Percentiles rank a stretch among this genome's conserved stretches.
These are phyloP conservation scores for Cystobasidium pallidum DNA, from an alignment of 1,284 basidiomycete species.

Conservation along the genomic window DNA sequence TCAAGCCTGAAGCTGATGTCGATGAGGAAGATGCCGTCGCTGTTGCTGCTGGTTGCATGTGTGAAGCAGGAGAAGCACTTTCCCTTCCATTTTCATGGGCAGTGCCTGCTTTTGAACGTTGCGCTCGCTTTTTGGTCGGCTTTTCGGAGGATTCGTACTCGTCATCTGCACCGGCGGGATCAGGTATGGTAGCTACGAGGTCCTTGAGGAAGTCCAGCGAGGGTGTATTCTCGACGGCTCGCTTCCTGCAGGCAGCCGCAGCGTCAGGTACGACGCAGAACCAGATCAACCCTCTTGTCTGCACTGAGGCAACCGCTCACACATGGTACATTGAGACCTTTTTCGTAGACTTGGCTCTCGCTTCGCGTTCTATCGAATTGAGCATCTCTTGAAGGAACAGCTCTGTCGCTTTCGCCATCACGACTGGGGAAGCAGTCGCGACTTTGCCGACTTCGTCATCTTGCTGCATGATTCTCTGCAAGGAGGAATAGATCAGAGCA, in stretches of 20 bases:
- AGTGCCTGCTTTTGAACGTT: constrained; percentile 55
- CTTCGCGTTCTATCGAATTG: constrained; percentile 80
- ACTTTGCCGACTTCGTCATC: constrained; percentile 99
- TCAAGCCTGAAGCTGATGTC: constrained; percentile 20
- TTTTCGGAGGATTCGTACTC: constrained; percentile 61
- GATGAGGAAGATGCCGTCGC: neutral
- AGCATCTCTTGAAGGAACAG: constrained; percentile 88
- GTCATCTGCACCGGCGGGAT: constrained; percentile 65
- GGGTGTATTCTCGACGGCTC: constrained; percentile 83
- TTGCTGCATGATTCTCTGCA: constrained; percentile 79
- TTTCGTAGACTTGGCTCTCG: constrained; percentile 76
- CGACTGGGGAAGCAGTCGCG: constrained; percentile 92
- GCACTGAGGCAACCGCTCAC: constrained; percentile 62
- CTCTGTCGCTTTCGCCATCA: constrained; percentile 93
- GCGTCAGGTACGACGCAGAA: neutral
- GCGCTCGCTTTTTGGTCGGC: constrained; percentile 58
- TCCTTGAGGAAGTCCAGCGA: constrained; percentile 96
- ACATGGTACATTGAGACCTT: constrained; percentile 93
- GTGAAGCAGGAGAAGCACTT: constrained; percentile 46
- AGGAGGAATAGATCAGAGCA: no score
- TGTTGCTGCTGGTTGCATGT: neutral
- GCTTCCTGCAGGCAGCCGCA: constrained; percentile 68
- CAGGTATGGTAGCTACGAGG: constrained; percentile 84
- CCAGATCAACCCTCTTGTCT: no score
- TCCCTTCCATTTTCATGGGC: constrained; percentile 54